Evolutionary conservation across 495 filamentous ascomycete species (phyloP), one percentile per base, ranked within the genome.

Genomic region (Niebla homalea): DNA sequence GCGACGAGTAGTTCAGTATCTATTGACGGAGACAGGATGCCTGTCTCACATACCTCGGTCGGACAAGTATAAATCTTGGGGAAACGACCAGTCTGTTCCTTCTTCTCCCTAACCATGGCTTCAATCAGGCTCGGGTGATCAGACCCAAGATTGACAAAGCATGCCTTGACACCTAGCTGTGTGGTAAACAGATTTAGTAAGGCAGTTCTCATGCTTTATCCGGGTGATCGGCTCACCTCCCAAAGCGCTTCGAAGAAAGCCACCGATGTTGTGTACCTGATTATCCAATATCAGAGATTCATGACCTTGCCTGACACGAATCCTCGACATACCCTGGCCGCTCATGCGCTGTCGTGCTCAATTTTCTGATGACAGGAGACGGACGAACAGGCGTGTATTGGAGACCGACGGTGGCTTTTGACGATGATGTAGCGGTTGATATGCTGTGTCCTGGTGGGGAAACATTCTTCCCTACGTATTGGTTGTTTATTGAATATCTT

Each of bases 111-210:
- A 49, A 86, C 81, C 65, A 87, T 86, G 45, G 84, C 84, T 64
- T 87, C 83, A 55, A 87, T 76, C 52, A 87, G 85, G 55, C 68
- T 78, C 14, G 82, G 82, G 60, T 86, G 82, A 60, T 85, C 82
- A 18, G 80, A 83, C 26, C 83, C 84, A 8, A 87, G 67, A 60
- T 87, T 87, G 23, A 86, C 83, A 59, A 86, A 86, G 69, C 75
- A 79, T 60, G 86, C 76, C 21, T 78, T 76, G 38, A 88, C 71
- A 22, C 83, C 84, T 43, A 81, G 81, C 65, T 84, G 38, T 22
- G 23, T 10, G 12, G 6, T 40, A 18, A 49, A 19, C 4, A 54
- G 36, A 52, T 36, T 23, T 11, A 43, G 16, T 19, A 11, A 21
- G 12, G 11, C 10, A 11, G 10, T 43, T 43, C 3, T 11, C 11